A percentile compares a stretch with the other conserved stretches of the same genome.
These are phyloP conservation scores for Teunomyces funiuensis DNA, from an alignment of 805 yeast species.

Conservation along the genomic window DNA sequence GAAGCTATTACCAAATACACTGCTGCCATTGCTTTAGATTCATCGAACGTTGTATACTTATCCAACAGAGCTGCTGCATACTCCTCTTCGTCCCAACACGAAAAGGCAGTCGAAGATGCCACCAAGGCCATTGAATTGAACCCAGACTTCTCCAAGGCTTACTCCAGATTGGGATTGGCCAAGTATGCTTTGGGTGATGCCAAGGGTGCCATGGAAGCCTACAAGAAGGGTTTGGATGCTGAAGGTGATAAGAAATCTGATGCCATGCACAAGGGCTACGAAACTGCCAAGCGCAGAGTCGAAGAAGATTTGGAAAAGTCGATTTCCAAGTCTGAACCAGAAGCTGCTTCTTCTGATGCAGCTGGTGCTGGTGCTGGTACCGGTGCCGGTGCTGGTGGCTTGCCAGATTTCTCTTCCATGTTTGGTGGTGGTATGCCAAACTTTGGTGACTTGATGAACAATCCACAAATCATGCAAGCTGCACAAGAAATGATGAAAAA, in stretches of 20 bases:
- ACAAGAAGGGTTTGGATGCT: slow-evolving; percentile 78
- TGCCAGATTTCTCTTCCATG: slow-evolving; percentile 77
- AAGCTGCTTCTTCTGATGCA: slow-evolving; percentile 23
- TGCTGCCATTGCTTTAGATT: slow-evolving; percentile 68
- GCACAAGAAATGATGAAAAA: slow-evolving; percentile 86
- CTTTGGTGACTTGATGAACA: slow-evolving; percentile 69
- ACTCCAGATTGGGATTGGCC: slow-evolving; percentile 93
- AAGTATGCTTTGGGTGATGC: slow-evolving; percentile 93
- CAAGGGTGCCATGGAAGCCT: slow-evolving; percentile 86
- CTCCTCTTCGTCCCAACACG: slow-evolving; percentile 73
- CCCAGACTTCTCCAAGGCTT: slow-evolving; percentile 85
- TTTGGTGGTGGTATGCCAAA: slow-evolving; percentile 70
- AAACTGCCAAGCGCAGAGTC: slow-evolving; percentile 86
- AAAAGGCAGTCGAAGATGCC: slow-evolving; percentile 80
- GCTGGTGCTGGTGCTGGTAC: slow-evolving; percentile 39
- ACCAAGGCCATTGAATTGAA: slow-evolving; percentile 74
- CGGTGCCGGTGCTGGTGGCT: slow-evolving; percentile 49
- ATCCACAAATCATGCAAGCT: slow-evolving; percentile 90
- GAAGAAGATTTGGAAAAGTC: slow-evolving; percentile 64
- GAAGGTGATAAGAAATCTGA: slow-evolving; percentile 86
- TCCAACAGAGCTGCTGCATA: slow-evolving; percentile 98
- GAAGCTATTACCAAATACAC: slow-evolving; percentile 77
- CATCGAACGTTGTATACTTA: slow-evolving; percentile 76
- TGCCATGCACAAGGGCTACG: slow-evolving; percentile 90
- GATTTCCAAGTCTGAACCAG: slow-evolving; percentile 28